Conservation (phyloP, 371 early-diverging fungal genomes). For the Circinella minor region DNA sequence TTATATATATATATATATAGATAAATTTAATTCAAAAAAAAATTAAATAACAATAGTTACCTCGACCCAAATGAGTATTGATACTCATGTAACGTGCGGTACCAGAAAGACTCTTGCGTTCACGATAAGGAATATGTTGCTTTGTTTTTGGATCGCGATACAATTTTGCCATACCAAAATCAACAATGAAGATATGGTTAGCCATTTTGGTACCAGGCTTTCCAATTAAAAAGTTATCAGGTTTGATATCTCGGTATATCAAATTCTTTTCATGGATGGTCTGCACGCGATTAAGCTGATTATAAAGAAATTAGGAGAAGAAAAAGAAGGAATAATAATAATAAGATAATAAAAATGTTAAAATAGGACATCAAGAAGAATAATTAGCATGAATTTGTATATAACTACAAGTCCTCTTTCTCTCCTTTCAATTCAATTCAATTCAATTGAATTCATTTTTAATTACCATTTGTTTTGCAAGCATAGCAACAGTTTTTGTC, state of each 20-base stretch:
- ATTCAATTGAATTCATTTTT: neutral
- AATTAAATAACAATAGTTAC: conserved; percentile 2
- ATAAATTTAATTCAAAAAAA: too few relatives aligned
- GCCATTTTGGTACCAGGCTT: conserved; percentile 57
- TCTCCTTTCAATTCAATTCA: neutral
- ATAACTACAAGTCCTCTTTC: neutral
- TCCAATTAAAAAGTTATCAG: conserved; percentile 96
- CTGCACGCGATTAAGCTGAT: conserved; percentile 84
- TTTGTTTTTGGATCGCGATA: conserved; percentile 83
- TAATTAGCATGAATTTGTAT: neutral
- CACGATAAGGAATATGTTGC: conserved; percentile 81
- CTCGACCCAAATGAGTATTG: conserved; percentile 85
- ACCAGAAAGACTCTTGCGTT: conserved; percentile 84
- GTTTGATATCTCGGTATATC: conserved; percentile 98
- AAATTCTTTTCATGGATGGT: conserved; percentile 91
- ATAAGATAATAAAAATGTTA: neutral
- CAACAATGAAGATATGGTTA: conserved; percentile 70
- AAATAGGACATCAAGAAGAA: neutral
- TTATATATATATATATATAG: neutral
- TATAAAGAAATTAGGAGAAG: neutral
- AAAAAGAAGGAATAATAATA: neutral
- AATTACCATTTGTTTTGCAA: conserved; percentile 91
- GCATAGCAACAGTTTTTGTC: conserved; percentile 93
- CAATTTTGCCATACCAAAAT: conserved; percentile 92
- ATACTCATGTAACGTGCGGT: conserved; percentile 93